A percentile compares a stretch with the other conserved stretches of the same genome.
Conservation (phyloP, 2,329 filamentous ascomycete genomes). For the Monilinia polystroma region DNA sequence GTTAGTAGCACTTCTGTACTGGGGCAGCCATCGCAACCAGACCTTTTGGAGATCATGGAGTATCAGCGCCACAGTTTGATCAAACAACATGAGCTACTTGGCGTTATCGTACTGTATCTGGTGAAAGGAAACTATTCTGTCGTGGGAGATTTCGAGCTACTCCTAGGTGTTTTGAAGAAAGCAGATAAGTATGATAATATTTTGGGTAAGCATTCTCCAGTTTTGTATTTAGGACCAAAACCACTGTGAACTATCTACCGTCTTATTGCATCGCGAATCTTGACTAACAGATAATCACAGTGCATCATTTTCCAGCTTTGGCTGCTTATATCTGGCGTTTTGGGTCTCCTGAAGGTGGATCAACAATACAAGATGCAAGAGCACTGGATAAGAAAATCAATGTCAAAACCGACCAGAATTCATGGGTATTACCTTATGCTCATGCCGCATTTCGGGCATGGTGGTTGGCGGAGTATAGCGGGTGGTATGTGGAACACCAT, state of each 20-base stretch:
- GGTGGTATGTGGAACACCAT: constrained; percentile 75
- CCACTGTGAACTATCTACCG: constrained; percentile 4
- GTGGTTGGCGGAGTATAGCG: constrained; percentile 93
- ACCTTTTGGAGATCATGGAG: constrained; percentile 74
- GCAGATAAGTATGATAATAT: constrained; percentile 74
- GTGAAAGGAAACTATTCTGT: constrained; percentile 73
- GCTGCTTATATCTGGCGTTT: constrained; percentile 75
- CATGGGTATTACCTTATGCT: constrained; percentile 72
- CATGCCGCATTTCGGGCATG: constrained; percentile 76
- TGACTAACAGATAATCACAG: constrained; percentile 40
- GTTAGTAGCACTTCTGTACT: constrained; percentile 73
- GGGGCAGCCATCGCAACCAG: constrained; percentile 60
- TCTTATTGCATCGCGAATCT: background rate
- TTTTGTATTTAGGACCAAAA: background rate
- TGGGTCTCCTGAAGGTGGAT: constrained; percentile 72
- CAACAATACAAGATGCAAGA: constrained; percentile 66
- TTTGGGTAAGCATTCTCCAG: constrained; percentile 44
- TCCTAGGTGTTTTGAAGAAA: constrained; percentile 67
- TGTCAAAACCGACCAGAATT: constrained; percentile 61
- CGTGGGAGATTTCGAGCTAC: constrained; percentile 68
- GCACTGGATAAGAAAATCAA: constrained; percentile 68
- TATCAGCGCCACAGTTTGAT: constrained; percentile 77
- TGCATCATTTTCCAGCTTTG: constrained; percentile 81
- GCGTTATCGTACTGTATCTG: constrained; percentile 74
- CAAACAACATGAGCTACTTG: constrained; percentile 86